Percentiles rank a stretch among this genome's conserved stretches.
These are phyloP conservation scores for Penicillium hordei DNA, from an alignment of 2,329 filamentous ascomycete species.

Conservation along the genomic window DNA sequence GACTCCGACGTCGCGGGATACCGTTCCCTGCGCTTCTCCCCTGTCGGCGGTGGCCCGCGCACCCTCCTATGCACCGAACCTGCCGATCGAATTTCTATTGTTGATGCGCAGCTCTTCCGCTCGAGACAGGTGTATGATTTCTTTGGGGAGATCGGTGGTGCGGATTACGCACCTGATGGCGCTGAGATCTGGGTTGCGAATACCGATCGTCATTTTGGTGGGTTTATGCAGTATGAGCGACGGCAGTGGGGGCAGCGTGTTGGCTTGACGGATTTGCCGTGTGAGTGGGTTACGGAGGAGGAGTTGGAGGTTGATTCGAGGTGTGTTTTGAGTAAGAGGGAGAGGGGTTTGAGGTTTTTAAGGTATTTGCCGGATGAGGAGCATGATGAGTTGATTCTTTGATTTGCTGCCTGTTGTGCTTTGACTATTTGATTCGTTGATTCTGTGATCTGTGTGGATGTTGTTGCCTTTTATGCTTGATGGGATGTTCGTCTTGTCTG, in stretches of 20 bases:
- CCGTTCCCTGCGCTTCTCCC: slow-evolving; percentile 46
- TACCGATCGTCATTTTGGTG: slow-evolving; percentile 45
- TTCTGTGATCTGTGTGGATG: slow-evolving; percentile 21
- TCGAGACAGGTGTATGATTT: slow-evolving; percentile 47
- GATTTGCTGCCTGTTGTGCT: slow-evolving; percentile 2
- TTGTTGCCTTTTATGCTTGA: background rate
- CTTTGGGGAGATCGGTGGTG: slow-evolving; percentile 48
- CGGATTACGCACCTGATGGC: slow-evolving; percentile 45
- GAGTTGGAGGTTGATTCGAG: slow-evolving; percentile 38
- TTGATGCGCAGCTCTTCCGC: slow-evolving; percentile 46
- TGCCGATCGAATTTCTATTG: slow-evolving; percentile 46
- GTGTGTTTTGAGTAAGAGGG: slow-evolving; percentile 35
- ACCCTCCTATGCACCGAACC: slow-evolving; percentile 46
- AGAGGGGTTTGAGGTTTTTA: slow-evolving; percentile 37
- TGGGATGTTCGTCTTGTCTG: background rate
- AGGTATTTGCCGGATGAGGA: slow-evolving; percentile 36
- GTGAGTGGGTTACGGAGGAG: slow-evolving; percentile 40
- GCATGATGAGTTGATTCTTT: slow-evolving; percentile 38
- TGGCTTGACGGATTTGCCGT: slow-evolving; percentile 35
- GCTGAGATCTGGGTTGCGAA: slow-evolving; percentile 46
- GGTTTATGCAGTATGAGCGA: slow-evolving; percentile 47
- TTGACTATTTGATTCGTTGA: slow-evolving; percentile 21
- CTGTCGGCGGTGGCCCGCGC: slow-evolving; percentile 45
- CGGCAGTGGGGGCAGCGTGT: slow-evolving; percentile 39
- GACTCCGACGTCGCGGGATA: slow-evolving; percentile 48